Conservation (phyloP, 352 stramenopile genomes). For the Sclerospora graminicola region DNA sequence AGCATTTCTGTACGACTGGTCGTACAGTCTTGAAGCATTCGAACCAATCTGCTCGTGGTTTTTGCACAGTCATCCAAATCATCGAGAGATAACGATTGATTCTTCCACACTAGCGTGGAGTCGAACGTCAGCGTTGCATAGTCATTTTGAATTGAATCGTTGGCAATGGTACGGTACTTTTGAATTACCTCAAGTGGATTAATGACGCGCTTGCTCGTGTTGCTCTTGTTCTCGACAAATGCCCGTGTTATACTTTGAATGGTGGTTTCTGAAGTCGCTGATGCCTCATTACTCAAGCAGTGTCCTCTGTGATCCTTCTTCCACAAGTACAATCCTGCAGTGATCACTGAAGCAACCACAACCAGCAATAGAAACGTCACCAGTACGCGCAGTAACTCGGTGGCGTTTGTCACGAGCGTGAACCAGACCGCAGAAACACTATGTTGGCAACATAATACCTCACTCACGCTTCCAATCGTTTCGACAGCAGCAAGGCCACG, state of each 20-base stretch:
- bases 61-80: constrained; percentile 12
- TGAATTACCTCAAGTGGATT: constrained; percentile 18
- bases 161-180: constrained; percentile 21
- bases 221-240: constrained; percentile 23
- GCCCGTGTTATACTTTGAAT: constrained; percentile 15
- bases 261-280: constrained; percentile 1
- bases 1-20: neutral
- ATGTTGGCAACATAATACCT: constrained; percentile 34
- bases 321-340: constrained; percentile 28
- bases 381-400: constrained; percentile 22
- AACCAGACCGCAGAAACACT: constrained; percentile 30
- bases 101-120: constrained; percentile 18
- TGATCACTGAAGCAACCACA: constrained; percentile 21
- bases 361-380: constrained; percentile 35
- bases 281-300: constrained; percentile 1
- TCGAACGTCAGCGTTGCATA: constrained; percentile 16
- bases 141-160: constrained; percentile 23
- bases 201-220: constrained; percentile 13
- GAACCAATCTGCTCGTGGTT: constrained; percentile 20
- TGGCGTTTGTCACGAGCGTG: constrained; percentile 25
- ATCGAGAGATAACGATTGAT: constrained; percentile 13
- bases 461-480: constrained; percentile 32
- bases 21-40: constrained; percentile 24
- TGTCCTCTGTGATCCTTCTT: constrained; percentile 24
- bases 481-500: constrained; percentile 36